Evolutionary conservation across 2,329 filamentous ascomycete genomes (phyloP), one percentile per base, ranked within the genome.

Genomic region (Stemphylium beticola): DNA sequence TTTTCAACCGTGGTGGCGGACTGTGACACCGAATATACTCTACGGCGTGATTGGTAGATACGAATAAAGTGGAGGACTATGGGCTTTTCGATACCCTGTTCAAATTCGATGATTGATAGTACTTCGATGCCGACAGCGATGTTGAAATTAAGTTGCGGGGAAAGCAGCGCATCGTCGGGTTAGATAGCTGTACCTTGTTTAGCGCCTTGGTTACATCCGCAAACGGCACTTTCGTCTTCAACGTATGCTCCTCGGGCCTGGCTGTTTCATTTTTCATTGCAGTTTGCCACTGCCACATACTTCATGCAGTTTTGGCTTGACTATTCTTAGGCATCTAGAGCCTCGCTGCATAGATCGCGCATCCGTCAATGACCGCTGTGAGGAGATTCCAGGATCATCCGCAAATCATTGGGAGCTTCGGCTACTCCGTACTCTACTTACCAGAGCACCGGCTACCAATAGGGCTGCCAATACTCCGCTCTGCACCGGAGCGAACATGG

Each of bases 401-500:
- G 29, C 33, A 20, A 24, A 53, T 38, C 15, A 29, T 46, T 34
- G 34, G 20, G 37, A 39, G 31, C 12, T 39, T 66, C 39, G 57
- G 37, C 53, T 56, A 15, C 47, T 50, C 29, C 69, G 56, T 18
- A 72, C 4, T 10, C 52, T 58, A 37, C 67, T 66, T 6, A 82
- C 78, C 0, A 72, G 58, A 12, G 82, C 54, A 0, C 85, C 85
- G 2, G 83, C 34, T 1, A 74, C 49, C 79, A 85, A 83, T 1
- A 87, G 75, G 0, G 65, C 77, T 2, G 82, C 66, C n/a, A 87
- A 72, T 1, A 86, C 75, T 0, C 79, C 60, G 0, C 84, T 82
- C 49, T 85, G 82, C 0, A 78, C 59, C 0, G 84, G 85, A 0
- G 83, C 84, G 68, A 87, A 88, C 0, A 82, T 78, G 0, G 85